Evolutionary conservation across 2,329 filamentous ascomycete genomes (phyloP).

Genomic region (Macrophomina phaseolina): DNA sequence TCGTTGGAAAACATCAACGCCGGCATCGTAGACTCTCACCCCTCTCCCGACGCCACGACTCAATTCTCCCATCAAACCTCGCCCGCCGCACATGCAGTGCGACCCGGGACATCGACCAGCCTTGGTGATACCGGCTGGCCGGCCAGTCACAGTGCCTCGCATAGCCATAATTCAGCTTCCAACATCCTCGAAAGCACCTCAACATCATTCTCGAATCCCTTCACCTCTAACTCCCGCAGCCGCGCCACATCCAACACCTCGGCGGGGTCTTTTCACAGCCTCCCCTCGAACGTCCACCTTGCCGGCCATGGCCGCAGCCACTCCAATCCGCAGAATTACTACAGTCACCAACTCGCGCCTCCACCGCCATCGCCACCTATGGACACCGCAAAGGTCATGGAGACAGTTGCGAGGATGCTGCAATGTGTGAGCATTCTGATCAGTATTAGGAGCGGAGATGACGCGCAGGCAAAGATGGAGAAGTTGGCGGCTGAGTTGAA

Average conservation of each 20-base stretch:
- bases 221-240: constrained; percentile 26
- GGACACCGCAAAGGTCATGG: constrained; percentile 77
- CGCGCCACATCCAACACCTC: constrained; percentile 75
- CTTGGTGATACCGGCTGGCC: constrained; percentile 32
- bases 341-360: constrained; percentile 29
- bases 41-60: constrained; percentile 15
- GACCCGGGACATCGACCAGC: constrained; percentile 25
- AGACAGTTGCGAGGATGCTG: constrained; percentile 93
- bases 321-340: constrained; percentile 30
- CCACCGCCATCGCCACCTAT: constrained; percentile 40
- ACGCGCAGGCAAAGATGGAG: constrained; percentile 78
- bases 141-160: constrained; percentile 67
- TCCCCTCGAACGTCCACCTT: constrained; percentile 40
- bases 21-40: constrained; percentile 43
- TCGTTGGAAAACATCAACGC: constrained; percentile 75
- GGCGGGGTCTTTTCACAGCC: constrained; percentile 53
- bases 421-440: constrained; percentile 94
- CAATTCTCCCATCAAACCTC: constrained; percentile 29
- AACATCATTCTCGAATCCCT: constrained; percentile 48
- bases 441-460: constrained; percentile 73
- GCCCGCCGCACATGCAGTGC: constrained; percentile 38
- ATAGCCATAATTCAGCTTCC: constrained; percentile 74
- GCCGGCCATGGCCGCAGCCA: constrained; percentile 30
- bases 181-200: constrained; percentile 74
- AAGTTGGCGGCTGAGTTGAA: constrained; percentile 86